These are phyloP conservation scores for Ganoderma boninense DNA, from an alignment of 1,284 basidiomycete genomes.

Conservation along the genomic window DNA sequence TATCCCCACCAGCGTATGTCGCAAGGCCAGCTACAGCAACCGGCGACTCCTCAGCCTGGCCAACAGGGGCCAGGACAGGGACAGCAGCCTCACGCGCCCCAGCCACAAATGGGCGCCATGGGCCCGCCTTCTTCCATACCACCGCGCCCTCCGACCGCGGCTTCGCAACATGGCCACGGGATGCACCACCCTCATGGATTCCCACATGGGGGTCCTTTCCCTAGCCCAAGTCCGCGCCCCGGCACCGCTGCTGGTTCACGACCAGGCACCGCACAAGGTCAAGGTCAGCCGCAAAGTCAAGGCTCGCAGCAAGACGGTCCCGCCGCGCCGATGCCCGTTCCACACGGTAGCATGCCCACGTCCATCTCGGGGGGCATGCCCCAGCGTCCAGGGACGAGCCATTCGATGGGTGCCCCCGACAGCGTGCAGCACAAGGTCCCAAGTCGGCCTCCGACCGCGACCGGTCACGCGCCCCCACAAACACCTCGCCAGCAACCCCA, in stretches of 20 bases:
- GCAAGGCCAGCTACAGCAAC: constrained; percentile 25
- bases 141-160: constrained; percentile 34
- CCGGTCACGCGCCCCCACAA: constrained; percentile 28
- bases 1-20: constrained; percentile 24
- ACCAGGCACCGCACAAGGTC: constrained; percentile 21
- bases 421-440: constrained; percentile 25
- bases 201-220: constrained; percentile 25
- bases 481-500: constrained; percentile 26
- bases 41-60: constrained; percentile 20
- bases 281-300: constrained; percentile 2
- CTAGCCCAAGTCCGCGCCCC: constrained; percentile 30
- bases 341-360: constrained; percentile 7
- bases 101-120: constrained; percentile 29
- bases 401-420: constrained; percentile 28
- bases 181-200: constrained; percentile 27
- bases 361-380: constrained; percentile 7
- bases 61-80: constrained; percentile 8
- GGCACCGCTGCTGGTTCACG: constrained; percentile 32
- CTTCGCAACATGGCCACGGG: constrained; percentile 27
- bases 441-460: constrained; percentile 35
- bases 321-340: constrained; percentile 24
- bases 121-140: constrained; percentile 36
- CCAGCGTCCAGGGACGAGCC: constrained; percentile 34
- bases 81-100: constrained; percentile 22
- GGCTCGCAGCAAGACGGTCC: constrained; percentile 16